A percentile compares a stretch with the other conserved stretches of the same genome.
Evolutionary conservation across 2,329 filamentous ascomycete genomes (phyloP).

Genomic region (Tolypocladium guangdongense): DNA sequence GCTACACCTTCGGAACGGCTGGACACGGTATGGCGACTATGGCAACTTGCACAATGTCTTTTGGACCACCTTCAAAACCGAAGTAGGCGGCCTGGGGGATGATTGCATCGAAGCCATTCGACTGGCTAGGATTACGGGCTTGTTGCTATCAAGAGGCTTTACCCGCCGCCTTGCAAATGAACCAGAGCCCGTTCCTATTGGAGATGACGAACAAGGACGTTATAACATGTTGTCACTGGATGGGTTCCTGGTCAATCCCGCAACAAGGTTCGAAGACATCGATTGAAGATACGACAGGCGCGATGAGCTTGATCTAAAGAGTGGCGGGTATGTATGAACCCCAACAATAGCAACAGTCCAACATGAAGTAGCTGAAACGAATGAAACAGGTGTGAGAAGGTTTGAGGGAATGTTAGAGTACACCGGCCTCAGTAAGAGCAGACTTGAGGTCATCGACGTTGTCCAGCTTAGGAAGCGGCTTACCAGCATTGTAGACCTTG

Average conservation of each 20-base stretch:
- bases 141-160: conserved; percentile 24
- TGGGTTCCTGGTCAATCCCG: conserved; percentile 22
- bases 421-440: background rate
- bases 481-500: conserved; percentile 1
- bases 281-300: background rate
- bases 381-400: background rate
- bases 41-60: conserved; percentile 16
- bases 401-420: background rate
- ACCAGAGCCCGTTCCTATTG: conserved; percentile 21
- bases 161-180: conserved; percentile 24
- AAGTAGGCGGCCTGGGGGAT: conserved; percentile 16
- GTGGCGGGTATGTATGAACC: background rate
- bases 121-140: conserved; percentile 19
- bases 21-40: conserved; percentile 22
- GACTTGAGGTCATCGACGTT: background rate
- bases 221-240: conserved; percentile 28
- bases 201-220: conserved; percentile 23
- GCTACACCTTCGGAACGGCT: conserved; percentile 23
- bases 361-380: no score
- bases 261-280: conserved; percentile 18
- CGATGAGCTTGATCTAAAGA: background rate
- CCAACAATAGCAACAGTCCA: background rate
- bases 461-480: background rate
- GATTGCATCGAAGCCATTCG: conserved; percentile 16
- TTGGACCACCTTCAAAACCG: conserved; percentile 18